A percentile compares a stretch with the other conserved stretches of the same genome.
These are phyloP conservation scores for Berkeleyomyces rouxiae DNA, from an alignment of 2,329 filamentous ascomycete species.

Conservation along the genomic window DNA sequence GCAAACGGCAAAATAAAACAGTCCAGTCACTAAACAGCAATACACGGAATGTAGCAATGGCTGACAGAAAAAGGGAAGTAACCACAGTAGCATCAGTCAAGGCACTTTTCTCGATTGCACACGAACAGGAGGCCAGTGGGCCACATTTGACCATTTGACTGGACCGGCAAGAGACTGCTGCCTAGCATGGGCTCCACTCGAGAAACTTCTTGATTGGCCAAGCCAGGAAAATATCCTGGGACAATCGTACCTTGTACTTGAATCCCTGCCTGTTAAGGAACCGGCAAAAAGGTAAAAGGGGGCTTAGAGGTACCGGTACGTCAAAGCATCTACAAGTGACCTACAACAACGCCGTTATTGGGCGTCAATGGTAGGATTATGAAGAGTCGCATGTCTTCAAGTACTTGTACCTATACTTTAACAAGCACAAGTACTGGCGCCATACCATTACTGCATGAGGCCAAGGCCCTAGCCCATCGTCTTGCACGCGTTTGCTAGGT, in stretches of 20 bases:
- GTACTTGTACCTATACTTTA: not conserved
- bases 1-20: conserved; percentile 2
- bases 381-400: no score
- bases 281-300: not conserved
- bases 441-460: not conserved
- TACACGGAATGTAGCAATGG: not conserved
- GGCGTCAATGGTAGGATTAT: no score
- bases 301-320: not conserved
- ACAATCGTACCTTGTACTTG: not conserved
- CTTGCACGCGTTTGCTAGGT: not conserved
- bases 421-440: not conserved
- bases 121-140: not conserved
- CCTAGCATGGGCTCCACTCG: conserved; percentile 4
- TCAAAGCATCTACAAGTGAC: not conserved
- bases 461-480: not conserved
- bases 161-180: conserved; percentile 8
- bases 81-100: not conserved
- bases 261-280: not conserved
- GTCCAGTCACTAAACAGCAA: not conserved
- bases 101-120: not conserved
- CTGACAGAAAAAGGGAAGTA: not conserved
- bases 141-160: conserved; percentile 2
- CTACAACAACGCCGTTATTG: not conserved
- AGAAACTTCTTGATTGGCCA: not conserved
- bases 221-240: not conserved